Conservation (phyloP, 306 rosid species). For the Rosa persica region DNA sequence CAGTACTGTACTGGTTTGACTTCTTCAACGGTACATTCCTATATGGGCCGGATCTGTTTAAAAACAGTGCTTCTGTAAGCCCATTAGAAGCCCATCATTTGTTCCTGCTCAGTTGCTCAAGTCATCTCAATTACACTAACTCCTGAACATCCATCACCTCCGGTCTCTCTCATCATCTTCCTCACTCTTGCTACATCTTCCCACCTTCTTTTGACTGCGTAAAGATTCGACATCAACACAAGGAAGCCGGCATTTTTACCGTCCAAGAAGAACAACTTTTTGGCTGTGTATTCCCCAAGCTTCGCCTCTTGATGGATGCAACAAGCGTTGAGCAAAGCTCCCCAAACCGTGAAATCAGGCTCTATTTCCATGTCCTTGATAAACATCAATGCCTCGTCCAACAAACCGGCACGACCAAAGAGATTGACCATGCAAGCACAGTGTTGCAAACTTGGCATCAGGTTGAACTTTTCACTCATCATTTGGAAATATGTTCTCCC, state of each 20-base stretch:
- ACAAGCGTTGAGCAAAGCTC: conserved; percentile 66
- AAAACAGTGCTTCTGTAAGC: too few relatives aligned
- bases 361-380: conserved; percentile 52
- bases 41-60: not conserved
- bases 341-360: conserved; percentile 82
- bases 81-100: not conserved
- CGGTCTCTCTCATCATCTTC: conserved; percentile 68
- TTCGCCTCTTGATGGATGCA: conserved; percentile 60
- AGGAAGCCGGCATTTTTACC: conserved; percentile 57
- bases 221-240: conserved; percentile 73
- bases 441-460: conserved; percentile 68
- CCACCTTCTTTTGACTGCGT: conserved; percentile 72
- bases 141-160: conserved; percentile 66
- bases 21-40: not conserved
- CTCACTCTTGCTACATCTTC: conserved; percentile 74
- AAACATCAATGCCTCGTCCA: conserved; percentile 54
- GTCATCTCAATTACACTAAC: conserved; percentile 51
- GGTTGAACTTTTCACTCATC: conserved; percentile 50
- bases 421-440: conserved; percentile 68
- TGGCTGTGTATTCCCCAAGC: conserved; percentile 70
- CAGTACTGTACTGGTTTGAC: not conserved
- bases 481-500: conserved; percentile 47
- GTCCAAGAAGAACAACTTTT: conserved; percentile 55
- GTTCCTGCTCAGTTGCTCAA: not conserved
- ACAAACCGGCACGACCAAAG: conserved; percentile 62